A percentile compares a stretch with the other conserved stretches of the same genome.
These are phyloP conservation scores for Drechslerella dactyloides DNA, from an alignment of 2,329 filamentous ascomycete genomes.

Conservation along the genomic window DNA sequence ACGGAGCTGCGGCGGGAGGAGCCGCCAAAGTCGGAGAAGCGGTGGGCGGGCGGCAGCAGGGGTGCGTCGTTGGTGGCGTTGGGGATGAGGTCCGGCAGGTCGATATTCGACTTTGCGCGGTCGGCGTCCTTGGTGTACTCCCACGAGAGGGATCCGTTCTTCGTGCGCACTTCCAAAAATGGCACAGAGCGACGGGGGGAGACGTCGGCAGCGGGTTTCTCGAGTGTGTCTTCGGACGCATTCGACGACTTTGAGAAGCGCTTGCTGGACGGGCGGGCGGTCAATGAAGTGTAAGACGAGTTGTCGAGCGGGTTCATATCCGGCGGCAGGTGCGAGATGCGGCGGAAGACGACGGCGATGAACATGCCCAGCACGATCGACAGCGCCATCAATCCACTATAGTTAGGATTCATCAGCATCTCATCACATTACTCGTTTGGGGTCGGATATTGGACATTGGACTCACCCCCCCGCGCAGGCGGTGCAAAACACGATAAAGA, in stretches of 20 bases:
- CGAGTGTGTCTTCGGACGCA: conserved; percentile 29
- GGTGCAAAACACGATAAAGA: conserved; percentile 60
- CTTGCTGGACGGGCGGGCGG: conserved; percentile 36
- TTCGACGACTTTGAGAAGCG: conserved; percentile 38
- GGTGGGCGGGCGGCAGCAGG: conserved; percentile 35
- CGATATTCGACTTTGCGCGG: conserved; percentile 31
- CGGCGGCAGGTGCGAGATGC: conserved; percentile 80
- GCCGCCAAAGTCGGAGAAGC: conserved; percentile 24
- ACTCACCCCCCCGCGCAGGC: conserved; percentile 57
- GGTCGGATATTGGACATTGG: conserved; percentile 67
- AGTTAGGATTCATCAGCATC: conserved; percentile 14
- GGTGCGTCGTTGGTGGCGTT: conserved; percentile 11
- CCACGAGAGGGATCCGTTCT: conserved; percentile 47
- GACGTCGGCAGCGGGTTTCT: conserved; percentile 18
- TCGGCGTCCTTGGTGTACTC: conserved; percentile 38
- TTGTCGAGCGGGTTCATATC: conserved; percentile 95
- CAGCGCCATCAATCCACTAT: conserved; percentile 69
- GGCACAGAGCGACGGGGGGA: conserved; percentile 27
- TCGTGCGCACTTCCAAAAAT: conserved; percentile 44
- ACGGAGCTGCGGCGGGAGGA: not conserved
- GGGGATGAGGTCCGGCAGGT: conserved; percentile 31
- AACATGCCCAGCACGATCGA: conserved; percentile 76
- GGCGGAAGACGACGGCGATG: conserved; percentile 77
- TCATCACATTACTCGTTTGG: no score
- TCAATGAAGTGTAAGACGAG: conserved; percentile 34